Evolutionary conservation across 306 rosid species (phyloP).

Genomic region (Cucurbita argyrosperma): DNA sequence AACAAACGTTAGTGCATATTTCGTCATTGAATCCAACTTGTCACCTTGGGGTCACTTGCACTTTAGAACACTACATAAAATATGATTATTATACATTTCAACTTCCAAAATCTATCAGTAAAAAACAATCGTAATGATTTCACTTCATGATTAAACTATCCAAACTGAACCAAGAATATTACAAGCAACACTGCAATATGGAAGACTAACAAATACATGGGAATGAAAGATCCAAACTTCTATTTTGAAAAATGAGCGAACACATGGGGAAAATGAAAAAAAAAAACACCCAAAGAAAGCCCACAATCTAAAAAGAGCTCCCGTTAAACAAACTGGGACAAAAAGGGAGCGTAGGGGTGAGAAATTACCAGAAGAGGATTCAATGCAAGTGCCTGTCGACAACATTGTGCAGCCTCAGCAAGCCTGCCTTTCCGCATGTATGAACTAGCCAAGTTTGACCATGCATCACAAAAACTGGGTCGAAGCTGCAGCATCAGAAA

Average conservation of each 20-base stretch:
- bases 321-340: not conserved
- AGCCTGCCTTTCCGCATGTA: slow-evolving; percentile 97
- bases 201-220: too few species aligned
- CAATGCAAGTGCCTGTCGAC: slow-evolving; percentile 92
- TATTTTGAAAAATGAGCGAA: not conserved
- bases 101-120: too few species aligned
- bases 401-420: slow-evolving; percentile 90
- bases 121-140: too few species aligned
- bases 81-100: too few species aligned
- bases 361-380: slow-evolving; percentile 72
- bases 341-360: not conserved
- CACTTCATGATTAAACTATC: too few species aligned
- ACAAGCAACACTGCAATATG: too few species aligned
- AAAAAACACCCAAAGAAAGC: not conserved
- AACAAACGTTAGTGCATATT: too few species aligned
- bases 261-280: not conserved
- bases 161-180: too few species aligned
- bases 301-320: not conserved
- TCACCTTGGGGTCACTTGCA: too few species aligned
- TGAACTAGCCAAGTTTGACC: slow-evolving; percentile 97
- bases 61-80: too few species aligned
- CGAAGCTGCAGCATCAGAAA: slow-evolving; percentile 48
- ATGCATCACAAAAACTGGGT: slow-evolving; percentile 93
- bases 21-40: too few species aligned
- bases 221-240: not conserved